Evolutionary conservation across 2,329 filamentous ascomycete genomes (phyloP).

Genomic region (Scedosporium boydii): DNA sequence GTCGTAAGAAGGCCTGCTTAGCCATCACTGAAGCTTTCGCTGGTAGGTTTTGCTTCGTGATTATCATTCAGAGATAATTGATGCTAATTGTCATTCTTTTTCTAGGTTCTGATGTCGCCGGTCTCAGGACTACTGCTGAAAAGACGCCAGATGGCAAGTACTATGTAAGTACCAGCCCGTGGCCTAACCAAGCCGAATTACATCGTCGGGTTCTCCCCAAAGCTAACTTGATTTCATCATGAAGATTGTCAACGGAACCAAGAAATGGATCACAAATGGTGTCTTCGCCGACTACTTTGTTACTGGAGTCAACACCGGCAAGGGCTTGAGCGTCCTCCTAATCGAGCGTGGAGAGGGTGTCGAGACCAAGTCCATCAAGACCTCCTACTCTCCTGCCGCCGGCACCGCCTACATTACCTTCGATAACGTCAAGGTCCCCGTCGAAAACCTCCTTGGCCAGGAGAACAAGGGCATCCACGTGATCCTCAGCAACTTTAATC

Average conservation of each 20-base stretch:
- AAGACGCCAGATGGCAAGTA: slow-evolving; percentile 68
- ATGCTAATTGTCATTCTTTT: not conserved
- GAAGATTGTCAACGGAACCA: slow-evolving; percentile 56
- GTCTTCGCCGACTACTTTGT: slow-evolving; percentile 79
- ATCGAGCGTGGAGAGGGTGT: slow-evolving; percentile 66
- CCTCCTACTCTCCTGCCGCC: slow-evolving; percentile 68
- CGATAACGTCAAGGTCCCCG: slow-evolving; percentile 79
- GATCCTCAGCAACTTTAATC: slow-evolving; percentile 82
- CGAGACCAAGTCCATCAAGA: slow-evolving; percentile 71
- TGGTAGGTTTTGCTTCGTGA: slow-evolving; percentile 37
- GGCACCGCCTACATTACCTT: slow-evolving; percentile 75
- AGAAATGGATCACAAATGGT: slow-evolving; percentile 84
- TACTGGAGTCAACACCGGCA: slow-evolving; percentile 67
- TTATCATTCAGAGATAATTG: not conserved
- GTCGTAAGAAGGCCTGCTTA: slow-evolving; percentile 80
- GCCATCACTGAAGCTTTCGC: slow-evolving; percentile 87
- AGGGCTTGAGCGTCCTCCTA: slow-evolving; percentile 68
- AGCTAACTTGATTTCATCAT: not conserved
- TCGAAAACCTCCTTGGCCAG: slow-evolving; percentile 65
- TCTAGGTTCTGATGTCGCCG: slow-evolving; percentile 55
- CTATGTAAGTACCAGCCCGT: slow-evolving; percentile 37
- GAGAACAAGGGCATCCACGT: slow-evolving; percentile 82
- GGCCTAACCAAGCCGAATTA: slow-evolving; percentile 2
- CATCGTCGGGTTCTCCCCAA: not conserved
- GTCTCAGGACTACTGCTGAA: slow-evolving; percentile 66